These are phyloP conservation scores for Eucalyptus globulus DNA, from an alignment of 345 rosid genomes.

Conservation along the genomic window DNA sequence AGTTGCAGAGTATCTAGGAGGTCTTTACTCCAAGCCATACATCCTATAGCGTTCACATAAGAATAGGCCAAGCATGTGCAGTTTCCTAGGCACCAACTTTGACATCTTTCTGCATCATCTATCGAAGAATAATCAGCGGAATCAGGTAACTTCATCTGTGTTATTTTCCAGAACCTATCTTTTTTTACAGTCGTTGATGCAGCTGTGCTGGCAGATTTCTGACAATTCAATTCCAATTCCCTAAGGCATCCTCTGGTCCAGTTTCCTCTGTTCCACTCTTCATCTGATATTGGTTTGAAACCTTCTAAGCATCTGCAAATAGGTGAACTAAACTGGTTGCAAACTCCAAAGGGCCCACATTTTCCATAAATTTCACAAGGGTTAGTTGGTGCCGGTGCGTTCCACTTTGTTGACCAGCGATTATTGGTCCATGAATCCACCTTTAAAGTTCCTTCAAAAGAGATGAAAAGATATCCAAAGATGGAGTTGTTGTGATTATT, in stretches of 20 bases:
- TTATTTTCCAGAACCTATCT: background rate
- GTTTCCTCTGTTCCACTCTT: slow-evolving; percentile 3
- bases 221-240: background rate
- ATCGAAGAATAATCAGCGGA: background rate
- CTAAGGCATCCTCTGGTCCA: slow-evolving; percentile 10
- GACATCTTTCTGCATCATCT: background rate
- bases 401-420: background rate
- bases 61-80: background rate
- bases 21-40: background rate
- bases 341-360: slow-evolving; percentile 14
- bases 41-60: background rate
- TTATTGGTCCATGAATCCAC: background rate
- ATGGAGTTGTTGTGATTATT: background rate
- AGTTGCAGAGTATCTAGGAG: background rate
- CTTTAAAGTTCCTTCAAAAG: background rate
- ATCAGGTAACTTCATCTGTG: background rate
- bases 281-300: slow-evolving; percentile 4
- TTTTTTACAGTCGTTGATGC: background rate
- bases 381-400: background rate
- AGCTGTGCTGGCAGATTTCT: background rate
- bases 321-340: background rate
- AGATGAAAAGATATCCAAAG: background rate
- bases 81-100: slow-evolving; percentile 6
- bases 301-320: slow-evolving; percentile 16
- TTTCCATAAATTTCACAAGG: slow-evolving; percentile 4